Percentiles rank a stretch among this genome's conserved stretches.
Conservation (phyloP, 2,329 filamentous ascomycete genomes). For the Dryadomyces quercus-mongolicae region DNA sequence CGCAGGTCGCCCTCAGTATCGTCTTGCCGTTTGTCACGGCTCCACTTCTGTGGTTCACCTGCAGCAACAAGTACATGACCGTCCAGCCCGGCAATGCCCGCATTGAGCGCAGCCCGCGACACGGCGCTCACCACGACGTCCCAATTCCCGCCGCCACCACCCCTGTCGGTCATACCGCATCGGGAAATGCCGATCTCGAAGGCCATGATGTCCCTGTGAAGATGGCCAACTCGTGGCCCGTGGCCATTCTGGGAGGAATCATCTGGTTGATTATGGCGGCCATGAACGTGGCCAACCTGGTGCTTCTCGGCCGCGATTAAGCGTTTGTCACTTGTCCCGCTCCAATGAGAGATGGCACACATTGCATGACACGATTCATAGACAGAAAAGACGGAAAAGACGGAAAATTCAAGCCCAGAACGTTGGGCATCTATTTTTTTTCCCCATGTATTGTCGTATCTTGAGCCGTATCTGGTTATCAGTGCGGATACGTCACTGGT, state of each 20-base stretch:
- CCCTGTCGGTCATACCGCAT: too few species aligned
- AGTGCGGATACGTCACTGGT: too few species aligned
- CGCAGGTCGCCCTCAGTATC: constrained; percentile 66
- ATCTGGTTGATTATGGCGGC: constrained; percentile 62
- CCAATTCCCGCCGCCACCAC: too few species aligned
- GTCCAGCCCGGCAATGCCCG: constrained; percentile 36
- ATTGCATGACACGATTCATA: too few species aligned
- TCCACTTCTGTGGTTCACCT: constrained; percentile 77
- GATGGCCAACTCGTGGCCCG: constrained; percentile 64
- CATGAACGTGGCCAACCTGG: constrained; percentile 72
- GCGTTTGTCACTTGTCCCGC: not conserved
- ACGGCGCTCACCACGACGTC: not conserved
- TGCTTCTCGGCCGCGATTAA: constrained; percentile 39
- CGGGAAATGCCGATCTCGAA: not conserved
- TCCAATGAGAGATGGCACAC: not conserved
- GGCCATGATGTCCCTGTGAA: constrained; percentile 23
- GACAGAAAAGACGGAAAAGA: too few species aligned
- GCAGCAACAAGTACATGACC: constrained; percentile 68
- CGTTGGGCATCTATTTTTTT: not conserved
- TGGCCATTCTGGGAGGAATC: constrained; percentile 37
- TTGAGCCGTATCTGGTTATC: not conserved
- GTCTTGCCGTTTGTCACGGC: constrained; percentile 74
- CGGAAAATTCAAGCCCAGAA: not conserved
- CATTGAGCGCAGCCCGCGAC: not conserved
- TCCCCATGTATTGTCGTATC: not conserved